Evolutionary conservation across 176 grass and related monocot species (phyloP), one percentile per base, ranked within the genome.

Genomic region (Juncus inflexus): DNA sequence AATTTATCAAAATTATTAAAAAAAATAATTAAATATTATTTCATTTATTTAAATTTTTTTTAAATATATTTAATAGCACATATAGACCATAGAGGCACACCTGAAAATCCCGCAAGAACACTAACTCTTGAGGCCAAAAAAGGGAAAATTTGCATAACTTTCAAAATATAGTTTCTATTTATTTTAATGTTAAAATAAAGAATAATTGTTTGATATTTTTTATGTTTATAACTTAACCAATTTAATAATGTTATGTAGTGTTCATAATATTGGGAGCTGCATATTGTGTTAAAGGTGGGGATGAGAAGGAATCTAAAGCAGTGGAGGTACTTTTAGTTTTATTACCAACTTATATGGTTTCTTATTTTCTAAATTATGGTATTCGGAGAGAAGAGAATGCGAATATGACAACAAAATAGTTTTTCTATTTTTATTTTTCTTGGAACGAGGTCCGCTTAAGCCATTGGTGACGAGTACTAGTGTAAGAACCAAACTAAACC

Each of bases 31-130:
- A 66, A 7, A 62, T 1, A 28, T 28, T 28, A 41, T 35, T 37
- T 39, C 42, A 9, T 15, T 36, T 2, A 12, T 52, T 42, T 68
- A 11, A 7, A 54, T 41, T 12, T 4, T 43, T 12, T 45, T 9
- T 49, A 7, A 15, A 9, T 36, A 14, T 39, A 11, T 5, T 1
- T 50, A 66, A 10, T 82, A 95, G 87, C 87, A 60, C 90, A 87
- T 73, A 90, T 90, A 73, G 87, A 96, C 57, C 91, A 96, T 72
- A 90, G 91, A 58, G 91, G 91, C 60, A 90, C 91, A 9, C 81
- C 81, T 2, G 66, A 83, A 57, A 63, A 90, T 58, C 86, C 91
- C 0, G 87, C 87, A 2, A 86, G 91, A 64, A 95, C 91, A n/a
- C 90, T 86, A 78, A 95, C 81, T 2, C 78, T 95, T 66, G 91